Base-by-base conservation (phyloP, 495 filamentous ascomycete genomes). In the Lichenothelia convexa region DNA sequence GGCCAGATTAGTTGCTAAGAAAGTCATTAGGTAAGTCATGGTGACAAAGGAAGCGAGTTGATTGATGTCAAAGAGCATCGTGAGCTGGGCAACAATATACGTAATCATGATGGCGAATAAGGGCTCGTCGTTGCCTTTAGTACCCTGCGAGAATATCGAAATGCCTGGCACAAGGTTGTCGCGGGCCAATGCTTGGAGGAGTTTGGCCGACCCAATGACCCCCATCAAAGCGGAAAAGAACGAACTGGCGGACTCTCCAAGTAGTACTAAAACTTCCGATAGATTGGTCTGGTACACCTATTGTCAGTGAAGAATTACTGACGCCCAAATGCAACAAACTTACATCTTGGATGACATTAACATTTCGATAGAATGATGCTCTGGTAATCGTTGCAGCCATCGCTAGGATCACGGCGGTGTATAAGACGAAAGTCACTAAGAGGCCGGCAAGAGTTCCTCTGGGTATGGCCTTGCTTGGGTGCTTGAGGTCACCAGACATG, bases 141-240 rank as follows among this genome's bases (percentile, higher is more conserved):
- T 81, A 12, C 83, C 82, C 54, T 79, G 78, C 22, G 74, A 70
- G 46, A 92, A 86, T 2, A 81, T 45, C 3, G 63, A 70, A 15
- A 91, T 54, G 2, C 82, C 82, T 3, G 83, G 82, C 20, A 91
- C 61, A 6, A 92, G 61, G 45, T 72, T 73, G 51, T 92, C 83
- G 50, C 81, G 64, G 11, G 80, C 80, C 35, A 92, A 67, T 16
- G 83, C 83, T 48, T 89, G 83, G 21, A 92, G 64, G 12, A 87
- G 71, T 56, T 89, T 89, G n/a, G 82, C 79, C 17, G 82, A 75
- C 1, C 79, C 82, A 45, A 89, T 83, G 5, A 92, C 68, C 0
- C 83, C 83, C 80, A 89, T 91, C 39, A 92, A 46, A 3, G 75
- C 70, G 0, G 82, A 89, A 61, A 92, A 92, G 50, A 85, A 80